phyloP scores from a whole-genome alignment of 2,329 filamentous ascomycete genomes.

The Pseudocercospora fijiensis region DNA sequence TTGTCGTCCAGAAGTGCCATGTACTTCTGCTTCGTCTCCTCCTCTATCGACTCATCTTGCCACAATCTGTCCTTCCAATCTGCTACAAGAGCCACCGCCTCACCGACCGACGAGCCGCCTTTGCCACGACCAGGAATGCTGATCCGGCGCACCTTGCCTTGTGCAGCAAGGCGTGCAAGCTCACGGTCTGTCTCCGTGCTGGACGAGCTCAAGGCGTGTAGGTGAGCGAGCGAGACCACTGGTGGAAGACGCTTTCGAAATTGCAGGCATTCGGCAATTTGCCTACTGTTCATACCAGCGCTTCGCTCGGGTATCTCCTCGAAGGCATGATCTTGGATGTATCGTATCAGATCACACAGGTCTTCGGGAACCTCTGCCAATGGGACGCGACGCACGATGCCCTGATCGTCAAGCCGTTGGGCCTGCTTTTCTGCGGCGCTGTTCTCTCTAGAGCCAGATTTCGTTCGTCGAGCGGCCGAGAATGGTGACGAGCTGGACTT shows the following conservation, averaged over 20 bases:
- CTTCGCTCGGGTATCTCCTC: constrained; percentile 57
- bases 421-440: constrained; percentile 26
- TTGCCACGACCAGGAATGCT: constrained; percentile 61
- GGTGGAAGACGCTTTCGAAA: constrained; percentile 61
- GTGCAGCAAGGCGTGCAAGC: constrained; percentile 59
- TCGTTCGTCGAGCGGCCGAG: constrained; percentile 39
- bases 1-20: constrained; percentile 52
- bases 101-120: constrained; percentile 59
- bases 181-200: constrained; percentile 68
- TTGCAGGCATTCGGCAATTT: constrained; percentile 63
- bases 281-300: constrained; percentile 62
- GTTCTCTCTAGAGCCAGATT: constrained; percentile 29
- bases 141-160: constrained; percentile 61
- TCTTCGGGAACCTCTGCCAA: constrained; percentile 65
- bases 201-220: constrained; percentile 62
- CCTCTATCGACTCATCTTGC: constrained; percentile 26
- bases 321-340: constrained; percentile 64
- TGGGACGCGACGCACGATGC: constrained; percentile 54
- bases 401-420: constrained; percentile 57
- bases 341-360: constrained; percentile 50
- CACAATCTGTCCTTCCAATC: constrained; percentile 52
- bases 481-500: constrained; percentile 40
- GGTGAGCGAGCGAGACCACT: constrained; percentile 64
- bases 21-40: constrained; percentile 54
- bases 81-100: constrained; percentile 60